Percentiles rank a stretch among this genome's conserved stretches.
Evolutionary conservation across 2,329 filamentous ascomycete species (phyloP).

Genomic region (Epichloe festucae): DNA sequence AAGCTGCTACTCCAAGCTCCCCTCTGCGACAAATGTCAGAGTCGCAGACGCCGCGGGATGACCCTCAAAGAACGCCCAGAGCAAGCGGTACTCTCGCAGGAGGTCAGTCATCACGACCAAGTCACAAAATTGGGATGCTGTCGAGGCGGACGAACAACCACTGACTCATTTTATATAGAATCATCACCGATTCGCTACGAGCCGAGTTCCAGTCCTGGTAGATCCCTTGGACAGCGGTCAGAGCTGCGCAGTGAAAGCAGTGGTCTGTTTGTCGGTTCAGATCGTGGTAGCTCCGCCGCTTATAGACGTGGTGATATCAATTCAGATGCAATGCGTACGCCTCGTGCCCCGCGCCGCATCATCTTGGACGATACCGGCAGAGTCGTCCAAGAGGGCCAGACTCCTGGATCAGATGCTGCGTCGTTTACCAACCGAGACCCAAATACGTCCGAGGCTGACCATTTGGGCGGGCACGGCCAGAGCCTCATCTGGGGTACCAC

Average conservation of each 20-base stretch:
- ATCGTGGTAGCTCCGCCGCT: slow-evolving; percentile 37
- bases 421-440: slow-evolving; percentile 56
- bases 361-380: slow-evolving; percentile 47
- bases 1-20: slow-evolving; percentile 38
- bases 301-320: slow-evolving; percentile 72
- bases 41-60: slow-evolving; percentile 35
- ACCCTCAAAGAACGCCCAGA: slow-evolving; percentile 56
- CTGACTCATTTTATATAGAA: slow-evolving; percentile 36
- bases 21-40: slow-evolving; percentile 47
- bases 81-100: slow-evolving; percentile 48
- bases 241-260: slow-evolving; percentile 75
- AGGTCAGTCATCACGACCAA: slow-evolving; percentile 33
- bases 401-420: slow-evolving; percentile 42
- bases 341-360: slow-evolving; percentile 38
- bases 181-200: slow-evolving; percentile 90
- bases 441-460: slow-evolving; percentile 83
- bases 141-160: neutral
- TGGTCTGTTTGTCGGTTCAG: slow-evolving; percentile 66
- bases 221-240: slow-evolving; percentile 47
- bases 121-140: neutral
- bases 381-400: slow-evolving; percentile 40
- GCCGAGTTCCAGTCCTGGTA: slow-evolving; percentile 76
- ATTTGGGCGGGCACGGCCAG: slow-evolving; percentile 66
- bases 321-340: slow-evolving; percentile 55
- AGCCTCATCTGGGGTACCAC: slow-evolving; percentile 96